Evolutionary conservation across 495 filamentous ascomycete genomes (phyloP), one percentile per base, ranked within the genome.

Genomic region (Podospora bellae-mahoneyi): DNA sequence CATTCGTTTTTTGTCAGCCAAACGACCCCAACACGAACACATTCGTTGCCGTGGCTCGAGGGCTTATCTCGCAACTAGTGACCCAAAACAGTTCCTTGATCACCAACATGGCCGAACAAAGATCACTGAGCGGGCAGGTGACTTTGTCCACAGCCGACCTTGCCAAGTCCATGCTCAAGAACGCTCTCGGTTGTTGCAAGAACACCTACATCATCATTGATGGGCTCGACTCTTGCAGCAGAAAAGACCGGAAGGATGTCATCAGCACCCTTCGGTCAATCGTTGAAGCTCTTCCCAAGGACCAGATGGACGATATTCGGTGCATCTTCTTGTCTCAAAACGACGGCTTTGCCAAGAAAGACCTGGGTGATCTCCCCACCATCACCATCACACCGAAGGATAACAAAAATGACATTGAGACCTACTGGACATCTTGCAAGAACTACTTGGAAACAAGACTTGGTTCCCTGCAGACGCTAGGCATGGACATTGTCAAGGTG

Each of bases 401-500:
- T 30, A 61, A 61, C 5, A 61, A 23, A 30, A 2, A 0, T 16
- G 59, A 61, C 23, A 61, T 61, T 30, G 59, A 61, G 13, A 61
- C 1, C 1, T 61, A 61, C 18, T 61, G 59, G 59, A 28, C 0
- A 0, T 23, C 16, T 23, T 61, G 59, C 26, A 61, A 61, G 30
- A 61, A 2, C 15, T 26, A 28, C 27, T 28, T 61, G 59, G 59
- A 61, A 28, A 15, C 30, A 23, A 30, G 30, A 0, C 30, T 61
- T 1, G 59, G 59, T 7, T 18, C 59, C 7, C 59, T 61, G 0
- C 39, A 44, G 13, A 9, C 39, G 39, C 0, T 44, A 44, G 26
- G 30, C 30, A 26, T 61, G 23, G 59, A 61, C 15, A 61, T 61
- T 30, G 59, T 61, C 20, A 61, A 61, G 30, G 30, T 61, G 16